These are phyloP conservation scores for Xylariales sp. DNA, from an alignment of 2,329 filamentous ascomycete genomes.

Conservation along the genomic window DNA sequence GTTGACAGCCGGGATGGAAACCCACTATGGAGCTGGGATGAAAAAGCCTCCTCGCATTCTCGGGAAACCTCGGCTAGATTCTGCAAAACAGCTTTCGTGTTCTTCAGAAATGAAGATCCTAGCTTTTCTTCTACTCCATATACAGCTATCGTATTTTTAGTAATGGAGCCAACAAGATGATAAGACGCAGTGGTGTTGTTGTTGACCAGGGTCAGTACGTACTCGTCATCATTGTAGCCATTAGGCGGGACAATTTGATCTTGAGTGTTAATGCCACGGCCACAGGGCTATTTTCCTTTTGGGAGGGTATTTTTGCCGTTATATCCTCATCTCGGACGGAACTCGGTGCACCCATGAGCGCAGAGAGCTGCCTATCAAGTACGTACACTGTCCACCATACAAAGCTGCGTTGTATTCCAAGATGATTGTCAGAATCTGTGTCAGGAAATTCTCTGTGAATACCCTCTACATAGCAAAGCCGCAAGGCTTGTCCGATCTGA, in stretches of 20 bases:
- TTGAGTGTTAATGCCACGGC: neutral
- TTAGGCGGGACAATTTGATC: neutral
- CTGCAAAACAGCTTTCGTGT: neutral
- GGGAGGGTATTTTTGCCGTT: neutral
- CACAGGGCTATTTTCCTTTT: neutral
- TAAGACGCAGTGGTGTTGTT: neutral
- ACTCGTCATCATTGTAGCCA: neutral
- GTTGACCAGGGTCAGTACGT: neutral
- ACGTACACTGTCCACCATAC: neutral
- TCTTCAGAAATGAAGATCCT: neutral
- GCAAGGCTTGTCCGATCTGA: neutral
- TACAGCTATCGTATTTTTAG: no score
- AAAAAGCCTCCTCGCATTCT: neutral
- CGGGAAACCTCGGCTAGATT: neutral
- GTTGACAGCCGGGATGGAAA: neutral
- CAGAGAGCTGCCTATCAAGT: neutral
- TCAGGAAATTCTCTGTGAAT: neutral
- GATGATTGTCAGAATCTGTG: neutral
- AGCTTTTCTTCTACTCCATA: neutral
- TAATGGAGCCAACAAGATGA: no score
- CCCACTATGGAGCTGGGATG: no score
- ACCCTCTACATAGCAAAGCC: neutral
- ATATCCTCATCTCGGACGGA: constrained; percentile 1
- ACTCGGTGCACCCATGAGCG: neutral
- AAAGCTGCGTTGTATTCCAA: neutral